Percentiles rank a stretch among this genome's conserved stretches.
Conservation (phyloP, 306 rosid genomes). For the Casuarina glauca region DNA sequence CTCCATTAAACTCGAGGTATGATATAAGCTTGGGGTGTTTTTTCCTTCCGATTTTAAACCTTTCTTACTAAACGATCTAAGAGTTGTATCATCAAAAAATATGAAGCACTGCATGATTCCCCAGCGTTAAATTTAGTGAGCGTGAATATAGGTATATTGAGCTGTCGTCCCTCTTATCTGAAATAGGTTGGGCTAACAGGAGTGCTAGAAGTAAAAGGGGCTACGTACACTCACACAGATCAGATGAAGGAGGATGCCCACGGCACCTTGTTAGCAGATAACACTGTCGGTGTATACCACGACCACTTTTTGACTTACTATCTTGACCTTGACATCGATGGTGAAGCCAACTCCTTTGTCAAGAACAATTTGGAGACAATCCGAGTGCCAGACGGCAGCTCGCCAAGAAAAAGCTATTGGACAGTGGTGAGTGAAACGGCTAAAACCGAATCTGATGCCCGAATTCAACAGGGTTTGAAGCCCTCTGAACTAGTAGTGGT, state of each 20-base stretch:
- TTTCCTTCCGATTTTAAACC: too few species aligned
- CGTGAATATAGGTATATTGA: too few species aligned
- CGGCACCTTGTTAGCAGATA: constrained; percentile 49
- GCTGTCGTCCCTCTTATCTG: background rate
- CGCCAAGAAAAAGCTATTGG: constrained; percentile 65
- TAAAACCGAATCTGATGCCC: constrained; percentile 43
- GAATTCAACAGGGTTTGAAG: constrained; percentile 28
- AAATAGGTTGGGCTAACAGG: constrained; percentile 54
- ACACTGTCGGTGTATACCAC: constrained; percentile 54
- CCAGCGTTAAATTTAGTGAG: too few species aligned
- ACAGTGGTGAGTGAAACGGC: constrained; percentile 24
- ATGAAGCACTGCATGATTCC: too few species aligned
- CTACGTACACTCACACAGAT: constrained; percentile 29
- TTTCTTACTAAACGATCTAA: too few species aligned
- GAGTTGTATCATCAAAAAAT: too few species aligned
- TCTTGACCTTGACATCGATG: constrained; percentile 66
- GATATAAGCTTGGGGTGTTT: background rate
- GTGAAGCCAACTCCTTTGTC: constrained; percentile 51
- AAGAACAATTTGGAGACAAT: constrained; percentile 42
- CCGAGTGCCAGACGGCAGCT: constrained; percentile 25
- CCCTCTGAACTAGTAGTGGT: constrained; percentile 44
- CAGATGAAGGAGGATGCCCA: constrained; percentile 40
- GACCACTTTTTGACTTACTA: constrained; percentile 61
- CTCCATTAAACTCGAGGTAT: constrained; percentile 53
- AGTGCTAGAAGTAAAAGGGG: constrained; percentile 41